A percentile compares a stretch with the other conserved stretches of the same genome.
Conservation (phyloP, 345 rosid genomes). For the Noccaea bulbosa region DNA sequence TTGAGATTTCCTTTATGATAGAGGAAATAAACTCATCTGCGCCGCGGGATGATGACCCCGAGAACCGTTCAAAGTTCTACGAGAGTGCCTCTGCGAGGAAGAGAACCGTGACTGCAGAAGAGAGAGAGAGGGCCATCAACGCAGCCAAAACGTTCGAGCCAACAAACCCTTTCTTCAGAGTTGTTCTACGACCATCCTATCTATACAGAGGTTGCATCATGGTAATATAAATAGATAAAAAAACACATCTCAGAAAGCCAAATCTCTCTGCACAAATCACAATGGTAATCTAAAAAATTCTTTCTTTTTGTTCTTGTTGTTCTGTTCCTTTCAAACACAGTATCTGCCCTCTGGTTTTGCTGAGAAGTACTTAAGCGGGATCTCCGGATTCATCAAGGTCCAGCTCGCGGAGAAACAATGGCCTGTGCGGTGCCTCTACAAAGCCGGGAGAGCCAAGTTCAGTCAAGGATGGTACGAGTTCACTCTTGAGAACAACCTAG, state of each 20-base stretch:
- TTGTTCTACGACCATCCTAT: conserved; percentile 83
- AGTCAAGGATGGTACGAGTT: conserved; percentile 96
- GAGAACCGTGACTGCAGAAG: conserved; percentile 83
- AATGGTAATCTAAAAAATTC: conserved; percentile 4
- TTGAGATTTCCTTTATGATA: conserved; percentile 30
- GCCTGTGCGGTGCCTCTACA: conserved; percentile 89
- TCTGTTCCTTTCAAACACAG: conserved; percentile 53
- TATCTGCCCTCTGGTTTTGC: conserved; percentile 89
- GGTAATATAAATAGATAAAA: conserved; percentile 53
- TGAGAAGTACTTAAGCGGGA: conserved; percentile 76
- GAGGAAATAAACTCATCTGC: conserved; percentile 52
- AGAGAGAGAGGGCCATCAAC: conserved; percentile 70
- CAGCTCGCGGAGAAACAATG: conserved; percentile 79
- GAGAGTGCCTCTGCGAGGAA: conserved; percentile 82
- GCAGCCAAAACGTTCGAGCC: conserved; percentile 85
- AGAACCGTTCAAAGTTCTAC: conserved; percentile 61
- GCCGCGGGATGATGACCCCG: conserved; percentile 53
- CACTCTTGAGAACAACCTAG: conserved; percentile 75
- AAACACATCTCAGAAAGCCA: not conserved
- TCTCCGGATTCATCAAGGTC: conserved; percentile 81
- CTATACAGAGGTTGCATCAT: conserved; percentile 78
- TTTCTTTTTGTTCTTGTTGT: not conserved
- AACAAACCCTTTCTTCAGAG: conserved; percentile 81
- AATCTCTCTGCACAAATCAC: conserved; percentile 6
- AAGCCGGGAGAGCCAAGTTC: conserved; percentile 83